Evolutionary conservation across 495 filamentous ascomycete species (phyloP), one percentile per base, ranked within the genome.

Genomic region (Daldinia vernicosa): DNA sequence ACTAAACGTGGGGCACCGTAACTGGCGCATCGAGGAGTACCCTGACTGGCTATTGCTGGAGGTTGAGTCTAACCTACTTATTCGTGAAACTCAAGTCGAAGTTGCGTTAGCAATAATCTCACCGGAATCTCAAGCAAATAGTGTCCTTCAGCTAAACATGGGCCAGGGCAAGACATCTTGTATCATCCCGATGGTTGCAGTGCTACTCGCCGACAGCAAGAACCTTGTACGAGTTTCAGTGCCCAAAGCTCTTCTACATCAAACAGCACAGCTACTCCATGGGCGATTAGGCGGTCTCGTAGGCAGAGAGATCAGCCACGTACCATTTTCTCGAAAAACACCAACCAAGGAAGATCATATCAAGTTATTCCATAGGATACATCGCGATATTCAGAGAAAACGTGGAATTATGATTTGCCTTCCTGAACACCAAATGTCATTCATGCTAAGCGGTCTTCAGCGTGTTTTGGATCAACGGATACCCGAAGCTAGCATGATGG

Each of bases 1-100:
- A 63, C 57, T 47, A 7, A 87, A 87, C 75, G 4, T 24, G 0
- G 86, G 86, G 0, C 87, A 89, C 70, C 19, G 47, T 1, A 88
- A 87, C 60, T 90, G 87, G 88, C 30, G 76, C 1, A 80, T 84
- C 0, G 33, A 71, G 0, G 69, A 86, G 1, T 62, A 73, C 5
- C 80, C 84, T 0, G 88, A 90, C 51, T 89, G 85, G 82, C 67
- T 90, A 0, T 79, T 90, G 3, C 74, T 90, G 0, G 88, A 90
- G 61, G 81, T 90, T 45, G 88, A 90, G 26, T 70, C 74, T 4
- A 81, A 88, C 57, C 64, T 89, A 0, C 62, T 88, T 3, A 85
- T 89, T 51, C 79, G 87, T 0, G 61, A 67, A 1, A 81, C 78
- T 3, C 87, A 89, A 65, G 78, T 85, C 4, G 78, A 85, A 37